These are phyloP conservation scores for Grosmannia clavigera DNA, from an alignment of 2,329 filamentous ascomycete genomes.

Conservation along the genomic window DNA sequence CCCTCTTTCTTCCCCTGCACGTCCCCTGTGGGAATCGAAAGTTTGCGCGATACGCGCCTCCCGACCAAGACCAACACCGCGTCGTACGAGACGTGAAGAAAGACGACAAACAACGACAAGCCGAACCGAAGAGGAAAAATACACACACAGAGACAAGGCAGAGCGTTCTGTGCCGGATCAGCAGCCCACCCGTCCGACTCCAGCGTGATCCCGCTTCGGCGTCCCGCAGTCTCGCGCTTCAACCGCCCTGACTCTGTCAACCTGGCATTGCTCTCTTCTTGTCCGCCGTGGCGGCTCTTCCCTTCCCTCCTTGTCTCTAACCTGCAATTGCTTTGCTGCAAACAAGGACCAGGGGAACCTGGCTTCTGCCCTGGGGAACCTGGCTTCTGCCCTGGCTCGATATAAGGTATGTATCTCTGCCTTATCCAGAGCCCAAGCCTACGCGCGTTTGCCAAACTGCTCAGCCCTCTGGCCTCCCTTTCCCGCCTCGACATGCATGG, in stretches of 20 bases:
- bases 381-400: background rate
- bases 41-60: background rate
- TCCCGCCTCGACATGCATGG: background rate
- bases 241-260: background rate
- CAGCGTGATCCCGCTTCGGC: background rate
- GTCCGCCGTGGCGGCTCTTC: background rate
- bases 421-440: background rate
- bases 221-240: background rate
- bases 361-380: background rate
- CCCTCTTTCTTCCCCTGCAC: background rate
- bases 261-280: background rate
- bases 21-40: background rate
- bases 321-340: background rate
- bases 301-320: background rate
- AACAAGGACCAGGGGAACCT: background rate
- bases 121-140: background rate
- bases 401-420: background rate
- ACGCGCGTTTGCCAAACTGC: background rate
- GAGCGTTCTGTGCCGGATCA: background rate
- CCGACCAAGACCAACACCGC: background rate
- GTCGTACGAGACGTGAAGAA: background rate
- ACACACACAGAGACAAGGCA: background rate
- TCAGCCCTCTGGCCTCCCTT: background rate
- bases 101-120: background rate
- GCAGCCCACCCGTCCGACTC: constrained; percentile 1